Evolutionary conservation across 345 rosid genomes (phyloP), one percentile per base, ranked within the genome.

Genomic region (Capsella bursapastoris): DNA sequence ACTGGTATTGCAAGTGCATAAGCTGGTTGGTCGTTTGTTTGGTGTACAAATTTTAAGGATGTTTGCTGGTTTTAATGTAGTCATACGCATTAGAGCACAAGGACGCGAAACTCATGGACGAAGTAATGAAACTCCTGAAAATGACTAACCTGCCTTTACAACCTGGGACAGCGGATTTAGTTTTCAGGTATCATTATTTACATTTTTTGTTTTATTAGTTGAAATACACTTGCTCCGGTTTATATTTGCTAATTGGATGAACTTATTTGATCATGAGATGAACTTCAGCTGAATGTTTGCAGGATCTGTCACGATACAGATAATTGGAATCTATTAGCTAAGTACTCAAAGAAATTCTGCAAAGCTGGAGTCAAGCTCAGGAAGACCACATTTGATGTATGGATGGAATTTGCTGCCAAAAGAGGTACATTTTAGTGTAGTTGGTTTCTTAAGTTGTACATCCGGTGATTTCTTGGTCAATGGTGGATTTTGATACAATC

Each of bases 391-490:
- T 91, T 85, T 83, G 97, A 87, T 80, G 71, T 58, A 8, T 94
- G 96, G 97, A 94, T 94, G 95, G 86, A 86, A 35, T 90, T 88
- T 80, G 86, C 96, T 64, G 86, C 86, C 55, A 84, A 79, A 83
- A 86, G 79, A 90, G 95, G 97, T 89, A 53, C 59, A 27, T 58
- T 22, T 25, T 31, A 2, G 57, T 73, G 71, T 53, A 10, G 56
- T 10, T 56, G 64, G 28, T 53, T 55, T 64, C 63, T 44, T 9
- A 14, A 22, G 38, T 13, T 12, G 16, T 57, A 3, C 56, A 43
- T 73, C 1, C 60, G 2, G 15, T 4, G 12, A 6, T 48, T 47
- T 25, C 22, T 55, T 8, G n/a, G 22, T 64, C 38, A 7, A 4
- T 64, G 14, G 49, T 55, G 44, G 38, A 41, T 22, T 51, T 40